A percentile compares a stretch with the other conserved stretches of the same genome.
Conservation (phyloP, 2,329 filamentous ascomycete species). For the Phoma sp. region DNA sequence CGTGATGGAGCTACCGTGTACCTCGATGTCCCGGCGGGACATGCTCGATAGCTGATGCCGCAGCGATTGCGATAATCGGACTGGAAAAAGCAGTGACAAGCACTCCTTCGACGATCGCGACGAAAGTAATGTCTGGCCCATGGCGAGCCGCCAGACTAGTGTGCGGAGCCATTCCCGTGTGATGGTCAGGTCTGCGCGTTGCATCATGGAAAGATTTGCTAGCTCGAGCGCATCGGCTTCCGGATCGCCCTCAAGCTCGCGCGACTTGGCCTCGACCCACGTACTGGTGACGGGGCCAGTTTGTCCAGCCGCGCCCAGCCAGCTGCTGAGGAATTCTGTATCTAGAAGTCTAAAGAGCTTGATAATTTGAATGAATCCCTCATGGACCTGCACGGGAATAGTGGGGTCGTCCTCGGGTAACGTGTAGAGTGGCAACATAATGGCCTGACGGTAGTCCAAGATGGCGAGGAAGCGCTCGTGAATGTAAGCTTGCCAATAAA, state of each 20-base stretch:
- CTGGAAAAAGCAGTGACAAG: slow-evolving; percentile 55
- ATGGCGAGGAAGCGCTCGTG: slow-evolving; percentile 65
- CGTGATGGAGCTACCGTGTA: slow-evolving; percentile 64
- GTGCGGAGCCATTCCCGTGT: slow-evolving; percentile 60
- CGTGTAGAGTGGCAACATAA: slow-evolving; percentile 49
- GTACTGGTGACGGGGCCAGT: slow-evolving; percentile 45
- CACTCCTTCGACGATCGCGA: slow-evolving; percentile 48
- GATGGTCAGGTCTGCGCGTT: slow-evolving; percentile 59
- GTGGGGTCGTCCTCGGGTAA: slow-evolving; percentile 52
- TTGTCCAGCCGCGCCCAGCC: slow-evolving; percentile 49
- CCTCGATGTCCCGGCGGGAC: slow-evolving; percentile 57
- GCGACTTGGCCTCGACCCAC: slow-evolving; percentile 57
- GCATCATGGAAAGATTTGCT: slow-evolving; percentile 51
- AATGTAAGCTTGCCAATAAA: slow-evolving; percentile 65
- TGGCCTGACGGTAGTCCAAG: slow-evolving; percentile 56
- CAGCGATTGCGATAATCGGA: slow-evolving; percentile 54
- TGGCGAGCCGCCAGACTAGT: slow-evolving; percentile 59
- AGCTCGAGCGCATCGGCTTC: slow-evolving; percentile 48
- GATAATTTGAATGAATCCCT: slow-evolving; percentile 56
- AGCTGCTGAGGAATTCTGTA: slow-evolving; percentile 54
- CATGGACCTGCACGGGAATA: slow-evolving; percentile 50
- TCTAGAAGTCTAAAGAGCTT: slow-evolving; percentile 56
- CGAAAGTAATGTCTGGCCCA: slow-evolving; percentile 56
- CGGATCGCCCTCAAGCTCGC: slow-evolving; percentile 51
- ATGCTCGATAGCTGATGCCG: slow-evolving; percentile 53